phyloP scores from a whole-genome alignment of 352 stramenopile genomes.

The Pythium monospermum region DNA sequence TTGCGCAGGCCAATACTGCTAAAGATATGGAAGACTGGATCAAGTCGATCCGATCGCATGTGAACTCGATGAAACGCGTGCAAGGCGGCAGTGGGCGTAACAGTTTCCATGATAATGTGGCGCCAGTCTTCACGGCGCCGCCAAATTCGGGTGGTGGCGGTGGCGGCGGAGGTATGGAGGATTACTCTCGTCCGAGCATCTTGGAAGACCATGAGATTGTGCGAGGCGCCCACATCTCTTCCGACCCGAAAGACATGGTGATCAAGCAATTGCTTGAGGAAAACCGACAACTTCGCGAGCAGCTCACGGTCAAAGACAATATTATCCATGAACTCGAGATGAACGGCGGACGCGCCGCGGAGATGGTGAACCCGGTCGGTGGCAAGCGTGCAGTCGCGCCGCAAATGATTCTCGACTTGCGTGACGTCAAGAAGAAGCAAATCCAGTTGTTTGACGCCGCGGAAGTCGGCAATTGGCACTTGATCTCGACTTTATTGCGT shows the following conservation, averaged over 20 bases:
- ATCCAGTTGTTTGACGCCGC: constrained; percentile 84
- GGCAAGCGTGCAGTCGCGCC: constrained; percentile 52
- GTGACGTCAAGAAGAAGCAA: constrained; percentile 87
- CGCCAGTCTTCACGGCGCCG: constrained; percentile 24
- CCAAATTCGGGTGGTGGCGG: constrained; percentile 14
- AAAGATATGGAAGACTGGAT: constrained; percentile 86
- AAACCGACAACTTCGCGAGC: constrained; percentile 70
- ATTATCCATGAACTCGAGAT: constrained; percentile 82
- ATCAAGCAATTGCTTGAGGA: constrained; percentile 86
- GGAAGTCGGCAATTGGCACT: constrained; percentile 78
- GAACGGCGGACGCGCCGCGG: constrained; percentile 37
- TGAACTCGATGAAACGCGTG: constrained; percentile 63
- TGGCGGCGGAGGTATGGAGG: constrained; percentile 27
- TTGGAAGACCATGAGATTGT: constrained; percentile 83
- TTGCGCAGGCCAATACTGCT: constrained; percentile 73
- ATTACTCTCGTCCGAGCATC: constrained; percentile 81
- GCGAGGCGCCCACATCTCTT: constrained; percentile 66
- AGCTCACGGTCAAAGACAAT: constrained; percentile 77
- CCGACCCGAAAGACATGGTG: constrained; percentile 82
- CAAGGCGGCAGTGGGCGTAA: constrained; percentile 38
- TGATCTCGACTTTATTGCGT: constrained; percentile 71
- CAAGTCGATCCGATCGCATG: constrained; percentile 75
- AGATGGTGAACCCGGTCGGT: constrained; percentile 14
- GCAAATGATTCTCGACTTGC: constrained; percentile 78
- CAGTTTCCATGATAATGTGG: constrained; percentile 58